Conservation (phyloP, 805 yeast species). For the Pichia deserticola region DNA sequence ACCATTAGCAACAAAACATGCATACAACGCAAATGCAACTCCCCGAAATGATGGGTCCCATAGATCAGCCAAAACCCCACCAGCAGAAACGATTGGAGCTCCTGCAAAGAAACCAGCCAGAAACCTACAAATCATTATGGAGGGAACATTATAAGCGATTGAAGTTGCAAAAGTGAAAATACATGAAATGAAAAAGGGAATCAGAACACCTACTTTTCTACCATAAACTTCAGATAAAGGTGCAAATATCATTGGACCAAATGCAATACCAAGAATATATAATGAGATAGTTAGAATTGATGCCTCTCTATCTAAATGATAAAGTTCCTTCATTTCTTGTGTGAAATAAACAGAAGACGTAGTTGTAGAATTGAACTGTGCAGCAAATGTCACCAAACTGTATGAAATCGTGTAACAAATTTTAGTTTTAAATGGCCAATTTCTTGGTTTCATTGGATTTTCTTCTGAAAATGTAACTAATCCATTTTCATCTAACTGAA, state of each 20-base stretch:
- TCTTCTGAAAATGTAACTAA: constrained; percentile 1
- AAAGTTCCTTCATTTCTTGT: constrained; percentile 19
- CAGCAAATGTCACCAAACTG: constrained; percentile 35
- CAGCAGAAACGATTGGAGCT: constrained; percentile 52
- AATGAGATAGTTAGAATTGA: constrained; percentile 49
- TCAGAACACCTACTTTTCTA: constrained; percentile 36
- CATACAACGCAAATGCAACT: constrained; percentile 41
- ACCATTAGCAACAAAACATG: constrained; percentile 50
- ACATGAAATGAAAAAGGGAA: constrained; percentile 33
- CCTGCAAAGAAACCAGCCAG: constrained; percentile 55
- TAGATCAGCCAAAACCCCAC: constrained; percentile 54
- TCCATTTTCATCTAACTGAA: not conserved
- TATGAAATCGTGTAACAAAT: constrained; percentile 32
- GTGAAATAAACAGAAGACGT: constrained; percentile 33
- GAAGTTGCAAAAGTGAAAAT: constrained; percentile 46
- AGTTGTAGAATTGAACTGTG: constrained; percentile 46
- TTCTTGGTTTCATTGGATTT: constrained; percentile 24
- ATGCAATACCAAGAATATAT: constrained; percentile 58
- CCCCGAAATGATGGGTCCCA: constrained; percentile 46
- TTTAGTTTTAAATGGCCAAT: constrained; percentile 32
- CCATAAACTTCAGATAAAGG: constrained; percentile 46
- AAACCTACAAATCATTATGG: constrained; percentile 47
- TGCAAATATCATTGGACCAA: constrained; percentile 62
- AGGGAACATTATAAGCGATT: constrained; percentile 40
- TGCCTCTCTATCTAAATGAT: constrained; percentile 38